Evolutionary conservation across 352 stramenopile species (phyloP).

Genomic region (Peronospora farinosa): DNA sequence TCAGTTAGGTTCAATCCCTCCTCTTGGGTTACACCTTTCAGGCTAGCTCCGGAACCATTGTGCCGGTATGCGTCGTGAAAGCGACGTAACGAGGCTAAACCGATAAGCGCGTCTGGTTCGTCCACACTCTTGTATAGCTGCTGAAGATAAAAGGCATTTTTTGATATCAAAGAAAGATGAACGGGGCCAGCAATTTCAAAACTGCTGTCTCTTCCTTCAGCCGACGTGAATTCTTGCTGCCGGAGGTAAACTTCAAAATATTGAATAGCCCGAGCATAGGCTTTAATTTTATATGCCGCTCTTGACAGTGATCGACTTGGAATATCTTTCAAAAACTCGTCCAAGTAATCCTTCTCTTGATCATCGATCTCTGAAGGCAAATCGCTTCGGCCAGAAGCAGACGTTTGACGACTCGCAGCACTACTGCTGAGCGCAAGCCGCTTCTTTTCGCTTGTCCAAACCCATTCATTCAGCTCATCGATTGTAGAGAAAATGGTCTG

Average conservation of each 20-base stretch:
- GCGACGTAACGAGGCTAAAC: conserved; percentile 49
- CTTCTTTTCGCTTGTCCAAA: conserved; percentile 83
- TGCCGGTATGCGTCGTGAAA: conserved; percentile 42
- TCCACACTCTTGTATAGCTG: conserved; percentile 74
- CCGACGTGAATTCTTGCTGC: conserved; percentile 35
- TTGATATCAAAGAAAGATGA: conserved; percentile 42
- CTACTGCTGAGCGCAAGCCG: conserved; percentile 50
- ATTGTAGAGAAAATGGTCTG: conserved; percentile 84
- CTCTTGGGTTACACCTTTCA: conserved; percentile 21
- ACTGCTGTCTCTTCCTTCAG: conserved; percentile 15
- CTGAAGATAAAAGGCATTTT: conserved; percentile 64
- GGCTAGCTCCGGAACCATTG: conserved; percentile 21
- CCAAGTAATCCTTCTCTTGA: conserved; percentile 70
- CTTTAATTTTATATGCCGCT: conserved; percentile 61
- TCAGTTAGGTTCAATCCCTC: conserved; percentile 52
- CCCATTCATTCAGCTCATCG: conserved; percentile 85
- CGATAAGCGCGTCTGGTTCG: conserved; percentile 58
- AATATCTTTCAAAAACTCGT: conserved; percentile 74
- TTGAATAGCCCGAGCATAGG: conserved; percentile 63
- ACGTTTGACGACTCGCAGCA: conserved; percentile 35
- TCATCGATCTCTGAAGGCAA: conserved; percentile 54
- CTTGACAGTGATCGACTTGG: conserved; percentile 58
- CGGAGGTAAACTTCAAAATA: conserved; percentile 72
- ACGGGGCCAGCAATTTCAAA: conserved; percentile 29
- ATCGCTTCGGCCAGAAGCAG: conserved; percentile 36